Percentiles rank a stretch among this genome's conserved stretches.
phyloP scores from a whole-genome alignment of 352 stramenopile species.

The Pythium aquatile region DNA sequence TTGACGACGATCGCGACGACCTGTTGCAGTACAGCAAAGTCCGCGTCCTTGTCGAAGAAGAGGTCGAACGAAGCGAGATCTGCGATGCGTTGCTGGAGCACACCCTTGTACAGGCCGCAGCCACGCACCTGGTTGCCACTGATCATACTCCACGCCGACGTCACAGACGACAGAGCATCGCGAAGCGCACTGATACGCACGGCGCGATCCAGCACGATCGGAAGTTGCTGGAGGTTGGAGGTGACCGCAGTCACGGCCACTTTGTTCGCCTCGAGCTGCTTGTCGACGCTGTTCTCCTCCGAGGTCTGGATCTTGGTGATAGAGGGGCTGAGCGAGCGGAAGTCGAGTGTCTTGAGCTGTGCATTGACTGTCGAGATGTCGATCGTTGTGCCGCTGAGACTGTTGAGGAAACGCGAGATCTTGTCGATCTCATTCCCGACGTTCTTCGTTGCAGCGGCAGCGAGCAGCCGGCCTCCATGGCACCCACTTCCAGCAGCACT shows the following conservation, averaged over 20 bases:
- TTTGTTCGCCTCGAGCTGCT: slow-evolving; percentile 5
- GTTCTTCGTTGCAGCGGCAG: no score
- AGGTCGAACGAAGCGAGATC: slow-evolving; percentile 8
- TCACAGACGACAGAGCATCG: not conserved
- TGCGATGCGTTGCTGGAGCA: not conserved
- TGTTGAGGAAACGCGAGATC: not conserved
- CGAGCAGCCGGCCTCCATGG: no score
- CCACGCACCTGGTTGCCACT: not conserved
- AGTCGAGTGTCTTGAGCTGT: not conserved
- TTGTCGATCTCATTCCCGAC: not conserved
- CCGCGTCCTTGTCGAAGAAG: not conserved
- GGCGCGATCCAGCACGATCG: not conserved
- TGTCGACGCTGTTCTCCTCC: not conserved
- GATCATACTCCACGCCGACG: not conserved
- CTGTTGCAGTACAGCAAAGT: not conserved
- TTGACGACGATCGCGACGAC: not conserved
- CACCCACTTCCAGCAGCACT: no score
- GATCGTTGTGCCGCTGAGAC: not conserved
- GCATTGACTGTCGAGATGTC: not conserved
- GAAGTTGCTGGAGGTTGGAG: not conserved
- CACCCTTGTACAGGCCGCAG: not conserved
- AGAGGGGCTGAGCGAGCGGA: slow-evolving; percentile 2
- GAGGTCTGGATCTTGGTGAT: not conserved
- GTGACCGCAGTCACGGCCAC: not conserved
- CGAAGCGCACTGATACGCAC: not conserved